Base-by-base conservation (phyloP, 2,329 filamentous ascomycete species). In the Penicillium brasilianum region DNA sequence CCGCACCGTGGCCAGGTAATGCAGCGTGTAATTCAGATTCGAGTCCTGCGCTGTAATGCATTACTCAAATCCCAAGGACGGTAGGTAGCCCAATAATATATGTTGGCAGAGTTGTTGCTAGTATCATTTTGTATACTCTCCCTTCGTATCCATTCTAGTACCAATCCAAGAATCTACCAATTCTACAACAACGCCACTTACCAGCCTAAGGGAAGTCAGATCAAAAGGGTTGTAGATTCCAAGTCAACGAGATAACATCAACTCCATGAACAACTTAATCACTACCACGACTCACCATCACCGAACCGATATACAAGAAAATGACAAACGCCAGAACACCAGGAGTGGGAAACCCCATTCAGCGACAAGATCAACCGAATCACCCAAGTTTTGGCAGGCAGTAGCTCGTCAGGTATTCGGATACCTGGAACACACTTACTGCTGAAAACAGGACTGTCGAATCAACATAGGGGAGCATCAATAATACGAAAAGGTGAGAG, bases 161-260 rank as follows among this genome's bases (percentile, higher is more conserved):
- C 25, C 25, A 28, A 6, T 6, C 3, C 25, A 28, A 28, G 37
- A n/a, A 6, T 10, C 18, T 20, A 22, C 9, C 14, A 5, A 13
- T 20, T 4, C 37, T 18, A 13, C 10, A 22, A 6, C 3, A 41
- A n/a, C 18, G 9, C 7, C n/a, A 18, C 37, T 34, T 5, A 18
- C n/a, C n/a, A 16, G 20, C 18, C 16, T 11, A 10, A 20, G 13
- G n/a, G 4, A 32, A 50, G 32, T 34, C 16, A 50, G 16, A n/a
- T 50, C 9, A 53, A 54, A 60, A 18, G 58, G 57, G 59, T 55
- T 64, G 66, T 67, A 61, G 44, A 60, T 59, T 64, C 22, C 36
- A 55, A 52, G 11, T 41, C 20, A 44, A 53, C 44, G 53, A 53
- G 0, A 54, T n/a, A 48, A 34, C 28, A 44, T 25, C 55, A 41